Evolutionary conservation across 345 rosid species (phyloP), one percentile per base, ranked within the genome.

Genomic region (Carallia brachiata): DNA sequence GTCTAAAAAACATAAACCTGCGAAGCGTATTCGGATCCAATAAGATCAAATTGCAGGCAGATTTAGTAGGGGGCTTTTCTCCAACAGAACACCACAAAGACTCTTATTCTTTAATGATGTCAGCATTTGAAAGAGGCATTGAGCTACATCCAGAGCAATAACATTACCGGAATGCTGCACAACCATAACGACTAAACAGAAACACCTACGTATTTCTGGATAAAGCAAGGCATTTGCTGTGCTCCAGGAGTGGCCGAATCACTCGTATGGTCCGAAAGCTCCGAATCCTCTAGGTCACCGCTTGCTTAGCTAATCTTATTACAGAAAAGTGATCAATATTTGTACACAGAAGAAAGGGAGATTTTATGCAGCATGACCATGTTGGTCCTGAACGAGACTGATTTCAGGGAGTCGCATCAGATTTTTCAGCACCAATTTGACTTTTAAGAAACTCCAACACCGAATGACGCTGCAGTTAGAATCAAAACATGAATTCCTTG

Each of bases 401-500:
- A 61, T 58, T 71, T 64, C 37, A 36, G 68, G 52, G 4, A 32
- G 78, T 70, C 71, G 75, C 79, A 34, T 68, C 77, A 1, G 78
- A 71, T 63, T 80, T 77, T 72, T 87, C 83, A 75, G 84, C 91
- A 18, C 80, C 70, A 60, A 89, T 76, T 82, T 91, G 98, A 78
- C 74, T 81, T 61, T 87, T 85, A 37, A 94, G 89, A 71, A 94
- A 91, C 69, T 85, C 96, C 74, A 91, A 78, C 62, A 91, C 96
- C 0, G 96, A 88, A 67, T 68, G 79, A 10, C 91, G 88, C 97
- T 94, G 97, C 78, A 73, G 15, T 48, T 56, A 23, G 54, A 70
- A 75, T 52, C 23, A 59, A 65, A 62, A 23, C n/a, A 66, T 60
- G 44, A 48, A 56, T 34, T 56, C 66, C 27, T 70, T 34, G n/a